These are phyloP conservation scores for Aspergillus asperescens DNA, from an alignment of 495 filamentous ascomycete genomes.

Conservation along the genomic window DNA sequence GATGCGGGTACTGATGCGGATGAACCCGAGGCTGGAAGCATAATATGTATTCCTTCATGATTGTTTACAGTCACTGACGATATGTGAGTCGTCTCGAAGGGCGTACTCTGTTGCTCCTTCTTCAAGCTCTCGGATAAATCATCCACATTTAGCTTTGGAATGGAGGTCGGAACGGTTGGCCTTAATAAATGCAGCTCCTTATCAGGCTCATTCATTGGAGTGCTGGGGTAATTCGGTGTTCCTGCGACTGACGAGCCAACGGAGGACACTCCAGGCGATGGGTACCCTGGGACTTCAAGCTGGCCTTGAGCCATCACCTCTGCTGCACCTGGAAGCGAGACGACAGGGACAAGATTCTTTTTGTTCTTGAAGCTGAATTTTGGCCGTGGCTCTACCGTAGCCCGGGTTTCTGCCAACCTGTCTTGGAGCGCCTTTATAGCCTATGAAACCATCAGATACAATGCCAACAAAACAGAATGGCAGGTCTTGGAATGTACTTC, in stretches of 20 bases:
- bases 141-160: constrained; percentile 20
- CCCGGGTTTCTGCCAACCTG: constrained; percentile 55
- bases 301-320: constrained; percentile 45
- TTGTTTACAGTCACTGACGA: constrained; percentile 59
- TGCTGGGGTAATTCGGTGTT: constrained; percentile 49
- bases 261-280: constrained; percentile 41
- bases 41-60: constrained; percentile 57
- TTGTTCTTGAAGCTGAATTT: constrained; percentile 72
- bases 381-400: constrained; percentile 54
- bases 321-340: constrained; percentile 53
- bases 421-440: constrained; percentile 64
- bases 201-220: constrained; percentile 44
- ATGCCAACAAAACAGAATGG: not conserved
- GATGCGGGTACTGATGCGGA: constrained; percentile 64
- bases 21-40: constrained; percentile 63
- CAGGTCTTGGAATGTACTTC: constrained; percentile 44
- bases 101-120: constrained; percentile 17
- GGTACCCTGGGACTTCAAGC: constrained; percentile 39
- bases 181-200: constrained; percentile 30
- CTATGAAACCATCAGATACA: constrained; percentile 29
- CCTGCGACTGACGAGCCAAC: constrained; percentile 45
- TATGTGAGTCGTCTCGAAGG: constrained; percentile 30
- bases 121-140: constrained; percentile 16
- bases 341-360: constrained; percentile 48
- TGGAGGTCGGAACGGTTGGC: constrained; percentile 36